Percentiles rank a stretch among this genome's conserved stretches.
These are phyloP conservation scores for Candida nemodendra DNA, from an alignment of 805 yeast species.

Conservation along the genomic window DNA sequence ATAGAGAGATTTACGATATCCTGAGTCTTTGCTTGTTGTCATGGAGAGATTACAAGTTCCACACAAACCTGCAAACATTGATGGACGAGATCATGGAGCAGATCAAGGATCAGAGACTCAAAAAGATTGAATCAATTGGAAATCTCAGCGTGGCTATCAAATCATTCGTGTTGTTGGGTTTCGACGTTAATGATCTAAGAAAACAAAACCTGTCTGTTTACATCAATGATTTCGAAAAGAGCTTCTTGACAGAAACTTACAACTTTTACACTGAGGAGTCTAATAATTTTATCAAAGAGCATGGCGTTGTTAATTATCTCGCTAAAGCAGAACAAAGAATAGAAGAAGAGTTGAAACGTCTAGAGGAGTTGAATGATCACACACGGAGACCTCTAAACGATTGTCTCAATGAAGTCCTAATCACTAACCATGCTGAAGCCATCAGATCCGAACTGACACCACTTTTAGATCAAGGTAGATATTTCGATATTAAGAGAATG, in stretches of 20 bases:
- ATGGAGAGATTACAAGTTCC: slow-evolving; percentile 85
- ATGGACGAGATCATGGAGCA: slow-evolving; percentile 72
- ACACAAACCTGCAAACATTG: slow-evolving; percentile 56
- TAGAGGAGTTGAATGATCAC: slow-evolving; percentile 79
- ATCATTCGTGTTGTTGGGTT: slow-evolving; percentile 86
- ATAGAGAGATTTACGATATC: slow-evolving; percentile 86
- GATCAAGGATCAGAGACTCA: slow-evolving; percentile 76
- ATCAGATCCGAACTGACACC: slow-evolving; percentile 74
- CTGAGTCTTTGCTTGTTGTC: slow-evolving; percentile 81
- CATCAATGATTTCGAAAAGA: slow-evolving; percentile 72
- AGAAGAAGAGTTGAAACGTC: slow-evolving; percentile 76
- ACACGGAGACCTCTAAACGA: slow-evolving; percentile 76
- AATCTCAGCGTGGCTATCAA: slow-evolving; percentile 72
- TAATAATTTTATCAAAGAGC: slow-evolving; percentile 57
- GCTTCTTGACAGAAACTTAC: slow-evolving; percentile 68
- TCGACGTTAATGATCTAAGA: slow-evolving; percentile 86
- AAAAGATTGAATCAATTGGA: slow-evolving; percentile 66
- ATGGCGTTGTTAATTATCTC: slow-evolving; percentile 89
- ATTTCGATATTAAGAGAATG: slow-evolving; percentile 74
- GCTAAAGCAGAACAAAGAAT: slow-evolving; percentile 80
- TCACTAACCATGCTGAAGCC: slow-evolving; percentile 71
- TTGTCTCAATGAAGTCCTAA: slow-evolving; percentile 70
- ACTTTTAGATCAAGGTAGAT: slow-evolving; percentile 71
- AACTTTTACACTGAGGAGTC: slow-evolving; percentile 71
- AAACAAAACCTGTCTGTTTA: slow-evolving; percentile 82